Evolutionary conservation across 805 yeast genomes (phyloP), one percentile per base, ranked within the genome.

Genomic region (Ogataea neopini): DNA sequence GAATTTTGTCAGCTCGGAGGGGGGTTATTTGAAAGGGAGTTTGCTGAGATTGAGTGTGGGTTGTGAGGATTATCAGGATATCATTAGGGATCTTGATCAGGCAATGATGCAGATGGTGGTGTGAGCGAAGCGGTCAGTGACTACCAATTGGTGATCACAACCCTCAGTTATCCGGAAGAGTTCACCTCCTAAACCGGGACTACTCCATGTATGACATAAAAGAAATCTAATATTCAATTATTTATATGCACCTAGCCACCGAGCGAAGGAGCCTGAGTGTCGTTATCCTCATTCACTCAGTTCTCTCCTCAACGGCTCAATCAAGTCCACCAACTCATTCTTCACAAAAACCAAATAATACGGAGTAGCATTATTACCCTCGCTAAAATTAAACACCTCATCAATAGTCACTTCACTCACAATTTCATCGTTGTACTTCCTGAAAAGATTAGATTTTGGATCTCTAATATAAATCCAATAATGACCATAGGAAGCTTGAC

Each of bases 401-500:
- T 72, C 74, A 1, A 74, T 70, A 0, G 80, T 70, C 1, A 86
- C 97, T 53, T 85, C 95, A 2, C 89, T 81, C n/a, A 94, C 96
- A n/a, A 77, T 75, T 59, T 94, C 98, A 69, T 94, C 99, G 61
- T 94, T 94, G 66, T 94, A 94, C 70, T 89, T 91, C 51, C 97
- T 74, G 79, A 82, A 94, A 17, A 86, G 69, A 23, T 79, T 76
- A 15, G 75, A 73, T 52, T 76, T 76, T 2, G 82, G 79, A 66
- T 94, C 98, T 49, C 79, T 81, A 52, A 94, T 91, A 63, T 92
- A 94, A 14, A 92, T 80, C 97, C 98, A 94, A 66, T 94, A 94
- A 67, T 94, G 99, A 2, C 99, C 99, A 61, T 88, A 92, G 43
- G 89, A 83, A 0, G 97, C 98, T 59, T 90, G 95, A 6, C 99